phyloP scores from a whole-genome alignment of 2,329 filamentous ascomycete species.

The Talaromyces sp. region DNA sequence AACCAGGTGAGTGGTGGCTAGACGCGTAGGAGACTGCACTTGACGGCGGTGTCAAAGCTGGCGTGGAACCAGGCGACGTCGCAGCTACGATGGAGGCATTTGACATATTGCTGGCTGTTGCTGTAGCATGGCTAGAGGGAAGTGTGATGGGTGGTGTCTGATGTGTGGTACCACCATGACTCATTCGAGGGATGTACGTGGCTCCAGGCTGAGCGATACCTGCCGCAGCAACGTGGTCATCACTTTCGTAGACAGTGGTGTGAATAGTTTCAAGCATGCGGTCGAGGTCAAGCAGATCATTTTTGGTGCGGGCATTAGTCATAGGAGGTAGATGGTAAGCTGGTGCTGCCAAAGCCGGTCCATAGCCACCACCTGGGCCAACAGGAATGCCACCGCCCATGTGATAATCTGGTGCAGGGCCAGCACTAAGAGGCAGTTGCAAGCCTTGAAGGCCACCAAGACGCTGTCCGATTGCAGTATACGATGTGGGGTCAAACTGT shows the following conservation, averaged over 20 bases:
- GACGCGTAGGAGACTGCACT: slow-evolving; percentile 64
- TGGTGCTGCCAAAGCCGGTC: slow-evolving; percentile 66
- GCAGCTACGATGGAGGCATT: slow-evolving; percentile 31
- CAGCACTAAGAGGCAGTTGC: slow-evolving; percentile 60
- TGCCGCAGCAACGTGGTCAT: slow-evolving; percentile 74
- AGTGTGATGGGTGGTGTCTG: slow-evolving; percentile 54
- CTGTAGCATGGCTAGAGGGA: slow-evolving; percentile 42
- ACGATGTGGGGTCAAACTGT: slow-evolving; percentile 84
- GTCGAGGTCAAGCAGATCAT: slow-evolving; percentile 89
- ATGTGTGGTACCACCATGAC: slow-evolving; percentile 52
- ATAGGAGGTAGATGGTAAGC: slow-evolving; percentile 84
- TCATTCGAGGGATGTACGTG: slow-evolving; percentile 60
- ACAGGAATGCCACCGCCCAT: slow-evolving; percentile 54
- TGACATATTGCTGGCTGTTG: slow-evolving; percentile 34
- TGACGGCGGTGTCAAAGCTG: slow-evolving; percentile 62
- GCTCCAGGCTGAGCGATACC: slow-evolving; percentile 73
- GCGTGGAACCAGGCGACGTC: slow-evolving; percentile 50
- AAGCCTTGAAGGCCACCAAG: slow-evolving; percentile 77
- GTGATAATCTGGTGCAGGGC: slow-evolving; percentile 47
- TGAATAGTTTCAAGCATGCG: slow-evolving; percentile 95
- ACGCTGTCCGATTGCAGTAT: slow-evolving; percentile 85
- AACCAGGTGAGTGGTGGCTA: slow-evolving; percentile 61
- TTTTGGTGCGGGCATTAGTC: slow-evolving; percentile 86
- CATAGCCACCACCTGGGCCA: slow-evolving; percentile 57
- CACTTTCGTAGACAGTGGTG: slow-evolving; percentile 90